Percentiles rank a stretch among this genome's conserved stretches.
phyloP scores from a whole-genome alignment of 2,329 filamentous ascomycete genomes.

The Arthrobotrys sphaeroides region DNA sequence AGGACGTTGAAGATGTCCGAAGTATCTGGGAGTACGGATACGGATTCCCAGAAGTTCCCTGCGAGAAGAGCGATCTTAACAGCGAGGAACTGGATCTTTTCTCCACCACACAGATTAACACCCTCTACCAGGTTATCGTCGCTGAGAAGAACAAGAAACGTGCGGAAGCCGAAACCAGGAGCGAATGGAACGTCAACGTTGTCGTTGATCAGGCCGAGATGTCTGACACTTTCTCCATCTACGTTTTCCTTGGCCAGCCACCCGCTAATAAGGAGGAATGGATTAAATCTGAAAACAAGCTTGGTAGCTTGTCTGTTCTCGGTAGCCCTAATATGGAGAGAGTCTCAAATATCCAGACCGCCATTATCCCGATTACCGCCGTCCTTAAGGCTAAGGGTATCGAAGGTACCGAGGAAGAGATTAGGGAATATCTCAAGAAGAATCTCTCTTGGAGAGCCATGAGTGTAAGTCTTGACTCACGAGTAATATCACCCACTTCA shows the following conservation, averaged over 20 bases:
- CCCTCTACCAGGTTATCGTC: constrained; percentile 33
- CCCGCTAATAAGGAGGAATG: background rate
- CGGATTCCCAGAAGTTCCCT: constrained; percentile 56
- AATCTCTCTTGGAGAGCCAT: constrained; percentile 24
- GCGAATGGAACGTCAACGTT: constrained; percentile 55
- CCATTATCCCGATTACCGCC: constrained; percentile 17
- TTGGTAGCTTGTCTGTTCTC: constrained; percentile 30
- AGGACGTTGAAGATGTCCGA: constrained; percentile 39
- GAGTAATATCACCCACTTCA: no score
- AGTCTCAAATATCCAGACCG: constrained; percentile 19
- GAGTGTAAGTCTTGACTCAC: constrained; percentile 21
- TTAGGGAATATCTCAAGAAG: constrained; percentile 20
- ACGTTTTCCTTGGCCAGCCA: constrained; percentile 19
- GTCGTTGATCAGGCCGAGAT: constrained; percentile 55
- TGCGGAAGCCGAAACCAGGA: background rate
- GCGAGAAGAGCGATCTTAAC: background rate
- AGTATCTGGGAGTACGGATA: constrained; percentile 54
- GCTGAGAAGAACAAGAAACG: background rate
- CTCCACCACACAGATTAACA: constrained; percentile 48
- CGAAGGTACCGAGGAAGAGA: constrained; percentile 3
- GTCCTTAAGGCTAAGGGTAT: constrained; percentile 2
- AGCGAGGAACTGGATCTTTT: constrained; percentile 31
- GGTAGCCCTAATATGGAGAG: constrained; percentile 21
- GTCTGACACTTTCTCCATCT: constrained; percentile 30
- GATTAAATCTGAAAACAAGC: background rate